phyloP scores from a whole-genome alignment of 495 filamentous ascomycete genomes.

The Cladorrhinum samala region DNA sequence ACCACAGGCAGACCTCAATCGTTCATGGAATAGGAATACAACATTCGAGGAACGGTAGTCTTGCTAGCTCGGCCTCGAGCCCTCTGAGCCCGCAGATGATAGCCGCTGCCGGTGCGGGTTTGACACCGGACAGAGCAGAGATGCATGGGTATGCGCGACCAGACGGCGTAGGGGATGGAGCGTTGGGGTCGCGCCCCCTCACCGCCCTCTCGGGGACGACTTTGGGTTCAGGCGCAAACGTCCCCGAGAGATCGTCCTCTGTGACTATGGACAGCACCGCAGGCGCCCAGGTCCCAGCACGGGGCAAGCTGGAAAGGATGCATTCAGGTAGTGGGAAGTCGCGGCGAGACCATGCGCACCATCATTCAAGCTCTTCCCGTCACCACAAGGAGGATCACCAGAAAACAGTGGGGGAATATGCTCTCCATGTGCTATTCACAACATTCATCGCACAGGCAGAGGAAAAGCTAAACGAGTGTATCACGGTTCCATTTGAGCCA shows the following conservation, averaged over 20 bases:
- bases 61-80: slow-evolving; percentile 56
- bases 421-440: slow-evolving; percentile 91
- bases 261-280: slow-evolving; percentile 16
- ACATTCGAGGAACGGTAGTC: slow-evolving; percentile 81
- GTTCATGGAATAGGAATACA: slow-evolving; percentile 87
- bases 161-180: slow-evolving; percentile 30
- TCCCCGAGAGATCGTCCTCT: slow-evolving; percentile 33
- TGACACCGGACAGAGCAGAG: slow-evolving; percentile 39
- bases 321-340: slow-evolving; percentile 60
- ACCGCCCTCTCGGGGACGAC: slow-evolving; percentile 42
- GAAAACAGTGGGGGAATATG: slow-evolving; percentile 94
- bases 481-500: slow-evolving; percentile 63
- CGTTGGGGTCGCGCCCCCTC: slow-evolving; percentile 28
- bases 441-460: slow-evolving; percentile 84
- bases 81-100: slow-evolving; percentile 81
- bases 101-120: slow-evolving; percentile 53
- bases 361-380: slow-evolving; percentile 77
- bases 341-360: slow-evolving; percentile 66
- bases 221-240: slow-evolving; percentile 23
- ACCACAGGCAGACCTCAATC: slow-evolving; percentile 90
- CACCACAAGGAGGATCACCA: slow-evolving; percentile 59
- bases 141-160: slow-evolving; percentile 36
- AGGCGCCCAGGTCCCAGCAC: slow-evolving; percentile 21
- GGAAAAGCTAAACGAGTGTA: slow-evolving; percentile 82
- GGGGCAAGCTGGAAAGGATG: slow-evolving; percentile 53